Percentiles rank a stretch among this genome's conserved stretches.
These are phyloP conservation scores for Sarocladium strictum DNA, from an alignment of 2,329 filamentous ascomycete species.

Conservation along the genomic window DNA sequence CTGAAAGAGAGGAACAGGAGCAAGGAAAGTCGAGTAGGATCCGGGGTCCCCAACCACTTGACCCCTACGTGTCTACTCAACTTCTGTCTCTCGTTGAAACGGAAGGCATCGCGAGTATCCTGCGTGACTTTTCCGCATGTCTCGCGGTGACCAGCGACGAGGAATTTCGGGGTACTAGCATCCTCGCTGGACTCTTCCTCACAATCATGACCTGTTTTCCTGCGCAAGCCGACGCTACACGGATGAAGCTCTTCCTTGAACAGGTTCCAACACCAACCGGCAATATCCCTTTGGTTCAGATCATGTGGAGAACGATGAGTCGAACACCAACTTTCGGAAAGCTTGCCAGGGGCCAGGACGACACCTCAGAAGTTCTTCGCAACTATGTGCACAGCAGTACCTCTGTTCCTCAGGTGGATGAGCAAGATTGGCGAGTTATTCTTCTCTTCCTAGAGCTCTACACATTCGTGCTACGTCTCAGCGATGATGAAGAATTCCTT, in stretches of 20 bases:
- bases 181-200: slow-evolving; percentile 80
- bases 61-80: slow-evolving; percentile 57
- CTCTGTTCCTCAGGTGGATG: slow-evolving; percentile 16
- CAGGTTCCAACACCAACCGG: slow-evolving; percentile 39
- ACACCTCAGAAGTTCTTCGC: slow-evolving; percentile 22
- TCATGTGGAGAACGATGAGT: slow-evolving; percentile 67
- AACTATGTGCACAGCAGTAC: slow-evolving; percentile 22
- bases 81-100: slow-evolving; percentile 69
- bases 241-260: slow-evolving; percentile 81
- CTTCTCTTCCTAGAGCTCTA: slow-evolving; percentile 92
- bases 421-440: slow-evolving; percentile 76
- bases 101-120: slow-evolving; percentile 56
- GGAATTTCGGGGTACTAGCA: slow-evolving; percentile 43
- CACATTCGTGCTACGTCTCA: slow-evolving; percentile 84
- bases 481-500: slow-evolving; percentile 95
- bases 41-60: slow-evolving; percentile 25
- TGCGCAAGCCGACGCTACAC: slow-evolving; percentile 74
- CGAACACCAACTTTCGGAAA: slow-evolving; percentile 35
- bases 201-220: slow-evolving; percentile 84
- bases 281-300: slow-evolving; percentile 53
- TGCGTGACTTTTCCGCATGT: slow-evolving; percentile 27
- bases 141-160: slow-evolving; percentile 23
- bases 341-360: slow-evolving; percentile 23
- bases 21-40: slow-evolving; percentile 12
- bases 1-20: too few species aligned